Base-by-base conservation (phyloP, 345 rosid species). In the Eucalyptus tenuipes region DNA sequence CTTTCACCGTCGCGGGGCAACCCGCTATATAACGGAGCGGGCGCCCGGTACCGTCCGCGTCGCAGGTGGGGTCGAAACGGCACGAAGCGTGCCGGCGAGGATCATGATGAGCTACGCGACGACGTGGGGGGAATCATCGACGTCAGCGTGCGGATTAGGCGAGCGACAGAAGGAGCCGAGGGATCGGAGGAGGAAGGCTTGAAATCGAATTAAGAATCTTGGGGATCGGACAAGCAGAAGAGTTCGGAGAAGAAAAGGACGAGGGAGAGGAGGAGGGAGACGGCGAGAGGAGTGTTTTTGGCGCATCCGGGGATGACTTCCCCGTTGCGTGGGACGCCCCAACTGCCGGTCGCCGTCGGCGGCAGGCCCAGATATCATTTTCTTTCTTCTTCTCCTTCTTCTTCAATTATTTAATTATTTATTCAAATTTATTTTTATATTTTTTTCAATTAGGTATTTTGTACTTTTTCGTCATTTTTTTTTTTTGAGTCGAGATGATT, bases 41-140 rank as follows among this genome's bases (percentile, higher is more conserved):
- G 50, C 48, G 61, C 82, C 85, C 61, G 88, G 57, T 48, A 87
- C 44, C 71, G 88, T 88, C 90, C 91, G 89, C 91, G 88, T 29
- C 91, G 88, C n/a, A 88, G 89, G 91, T 87, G 55, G 91, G 89
- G 93, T 90, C 92, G 92, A 94, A 61, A 84, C 49, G 37, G 16
- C 20, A 12, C 37, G 88, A 31, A 86, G 81, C 27, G 57, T 50
- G 93, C 94, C 92, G 93, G 95, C 93, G 45, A 85, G 92, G 84
- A 57, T 88, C 87, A 29, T 49, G 90, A 55, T 75, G 82, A 40
- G 82, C 82, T 40, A 75, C 47, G 27, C 9, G 82, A 71, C 98
- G 20, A 93, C 94, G 68, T 1, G 8, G 47, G 88, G 90, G 66
- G 89, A 44, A 50, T 81, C 91, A 6, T 27, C 82, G 40, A 91